These are phyloP conservation scores for Sarcomyxa edulis DNA, from an alignment of 768 basidiomycete species.

Conservation along the genomic window DNA sequence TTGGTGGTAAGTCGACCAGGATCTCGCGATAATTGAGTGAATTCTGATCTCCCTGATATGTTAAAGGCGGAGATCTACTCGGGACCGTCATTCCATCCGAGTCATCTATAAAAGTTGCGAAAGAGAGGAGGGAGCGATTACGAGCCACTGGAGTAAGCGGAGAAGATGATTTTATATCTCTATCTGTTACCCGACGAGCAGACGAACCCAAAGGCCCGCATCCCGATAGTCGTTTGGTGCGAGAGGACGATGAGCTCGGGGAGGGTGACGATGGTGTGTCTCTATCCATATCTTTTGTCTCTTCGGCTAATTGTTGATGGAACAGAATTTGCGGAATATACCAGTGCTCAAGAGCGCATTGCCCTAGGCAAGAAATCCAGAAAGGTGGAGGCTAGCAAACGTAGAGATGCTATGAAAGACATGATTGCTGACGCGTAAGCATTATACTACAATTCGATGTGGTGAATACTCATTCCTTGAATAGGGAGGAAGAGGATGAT, in stretches of 20 bases:
- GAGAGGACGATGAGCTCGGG: slow-evolving; percentile 86
- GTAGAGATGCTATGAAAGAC: slow-evolving; percentile 68
- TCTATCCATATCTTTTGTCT: background rate
- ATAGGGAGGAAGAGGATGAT: slow-evolving; percentile 79
- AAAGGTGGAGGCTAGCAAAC: slow-evolving; percentile 63
- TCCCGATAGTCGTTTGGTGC: slow-evolving; percentile 74
- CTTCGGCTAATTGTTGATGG: background rate
- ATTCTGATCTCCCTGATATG: too few species aligned
- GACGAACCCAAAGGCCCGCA: slow-evolving; percentile 67
- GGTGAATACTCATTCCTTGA: background rate
- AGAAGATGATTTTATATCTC: slow-evolving; percentile 75
- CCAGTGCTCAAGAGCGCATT: slow-evolving; percentile 82
- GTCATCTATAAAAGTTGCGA: slow-evolving; percentile 67
- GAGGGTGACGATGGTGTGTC: slow-evolving; percentile 81
- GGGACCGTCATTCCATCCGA: slow-evolving; percentile 60
- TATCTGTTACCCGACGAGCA: slow-evolving; percentile 56
- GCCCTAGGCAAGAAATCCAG: slow-evolving; percentile 79
- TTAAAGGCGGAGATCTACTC: too few species aligned
- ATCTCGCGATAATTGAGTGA: too few species aligned
- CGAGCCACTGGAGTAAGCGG: slow-evolving; percentile 39
- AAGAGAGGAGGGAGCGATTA: slow-evolving; percentile 68
- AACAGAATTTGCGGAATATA: slow-evolving; percentile 81
- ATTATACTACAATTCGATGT: background rate
- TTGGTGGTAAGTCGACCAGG: slow-evolving; percentile 26
- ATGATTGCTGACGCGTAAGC: slow-evolving; percentile 80